Evolutionary conservation across 2,329 filamentous ascomycete species (phyloP), one percentile per base, ranked within the genome.

Genomic region (Neopestalotiopsis sp.): DNA sequence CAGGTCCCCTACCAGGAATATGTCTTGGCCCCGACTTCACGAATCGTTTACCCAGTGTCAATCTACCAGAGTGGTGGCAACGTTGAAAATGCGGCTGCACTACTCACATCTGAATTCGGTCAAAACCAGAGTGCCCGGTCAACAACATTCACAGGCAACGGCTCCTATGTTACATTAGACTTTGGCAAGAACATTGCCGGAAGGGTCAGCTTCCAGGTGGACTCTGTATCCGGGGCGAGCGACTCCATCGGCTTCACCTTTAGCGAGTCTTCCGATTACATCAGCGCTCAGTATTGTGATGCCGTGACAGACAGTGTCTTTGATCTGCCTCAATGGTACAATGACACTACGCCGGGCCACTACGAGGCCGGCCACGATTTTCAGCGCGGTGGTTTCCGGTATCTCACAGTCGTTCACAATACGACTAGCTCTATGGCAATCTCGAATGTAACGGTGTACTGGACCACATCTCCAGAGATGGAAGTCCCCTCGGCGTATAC

Each of bases 401-500:
- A 59, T 7, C 57, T 59, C 57, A 59, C 57, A 10, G n/a, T 59
- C 57, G 30, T 59, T 1, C 24, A 59, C 10, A 59, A 59, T 24
- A 30, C 57, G 57, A 34, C 24, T 2, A 12, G 30, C 14, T 12
- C 57, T 2, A 59, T 59, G 14, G 20, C 12, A 3, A 10, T 59
- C 57, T 30, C 24, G 17, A 30, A 30, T 6, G 28, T 59, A 14
- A 59, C 57, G 3, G 57, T 59, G 1, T 30, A 59, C 30, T 59
- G 30, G 24, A 59, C 57, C 20, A 34, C 57, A 3, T 30, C 57
- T 17, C 57, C 57, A 24, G 30, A 59, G 6, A 52, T 52, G 45
- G 4, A 59, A 10, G 57, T 30, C 28, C 30, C 30, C 12, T 13
- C 24, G 14, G 84, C 84, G 13, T 88, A 87, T 66, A 81, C 82